Evolutionary conservation across 345 rosid genomes (phyloP), one percentile per base, ranked within the genome.

Genomic region (Mercurialis annua): DNA sequence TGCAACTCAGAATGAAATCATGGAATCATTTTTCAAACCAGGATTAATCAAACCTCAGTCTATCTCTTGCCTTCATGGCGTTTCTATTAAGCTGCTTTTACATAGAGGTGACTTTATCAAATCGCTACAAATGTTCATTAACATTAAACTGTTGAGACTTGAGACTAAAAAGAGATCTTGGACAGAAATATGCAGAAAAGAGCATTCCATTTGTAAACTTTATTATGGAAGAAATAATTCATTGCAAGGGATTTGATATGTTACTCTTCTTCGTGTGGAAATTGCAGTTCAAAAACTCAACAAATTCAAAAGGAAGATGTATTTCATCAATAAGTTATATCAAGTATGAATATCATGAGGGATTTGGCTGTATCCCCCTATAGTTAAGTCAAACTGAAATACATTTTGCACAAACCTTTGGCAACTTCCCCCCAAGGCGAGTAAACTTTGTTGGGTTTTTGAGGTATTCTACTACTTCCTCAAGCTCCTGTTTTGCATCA

Each of bases 401-500:
- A 54, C 64, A 73, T 59, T n/a, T 58, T 30, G 27, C 44, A 56
- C 80, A 76, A 68, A 94, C 99, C 98, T 94, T 94, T 59, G 99
- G 99, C 79, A 94, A 76, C 84, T 91, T 94, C 52, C 99, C 99
- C 63, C 98, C 98, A 30, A 94, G 98, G 64, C 99, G 96, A 77
- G 99, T 94, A 74, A 94, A 94, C 62, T 94, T 94, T 26, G 93
- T 43, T 62, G 99, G 98, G 75, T 89, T 94, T 77, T 85, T 94
- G 0, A 94, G 89, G 80, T 94, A 94, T 78, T 94, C 99, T 57
- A 91, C 99, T 42, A 94, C 93, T 82, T 94, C 99, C 83, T 89
- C 97, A 49, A 94, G 97, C 82, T 94, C 98, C 83, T 91, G 97
- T 79, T 94, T 94, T 66, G 99, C 99, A 83, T 94, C 99, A 84